Evolutionary conservation across 2,329 filamentous ascomycete genomes (phyloP).

Genomic region (Claviceps citrina): DNA sequence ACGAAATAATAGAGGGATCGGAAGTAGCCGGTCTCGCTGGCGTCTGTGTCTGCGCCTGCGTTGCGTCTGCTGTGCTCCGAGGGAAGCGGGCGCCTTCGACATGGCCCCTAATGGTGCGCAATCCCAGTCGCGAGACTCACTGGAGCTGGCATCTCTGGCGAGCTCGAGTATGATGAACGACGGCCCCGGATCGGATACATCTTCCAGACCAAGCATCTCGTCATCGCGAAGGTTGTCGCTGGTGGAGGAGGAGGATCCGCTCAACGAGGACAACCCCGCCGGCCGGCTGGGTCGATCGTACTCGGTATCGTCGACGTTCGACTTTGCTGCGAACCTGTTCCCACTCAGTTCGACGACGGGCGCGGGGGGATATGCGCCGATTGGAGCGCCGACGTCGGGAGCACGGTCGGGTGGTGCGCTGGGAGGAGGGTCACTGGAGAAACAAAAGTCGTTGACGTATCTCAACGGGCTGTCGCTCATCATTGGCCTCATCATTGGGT

Average conservation of each 20-base stretch:
- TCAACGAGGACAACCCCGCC: slow-evolving; percentile 42
- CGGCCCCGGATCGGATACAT: slow-evolving; percentile 44
- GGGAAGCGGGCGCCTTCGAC: slow-evolving; percentile 14
- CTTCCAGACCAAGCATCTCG: slow-evolving; percentile 71
- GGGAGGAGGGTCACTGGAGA: slow-evolving; percentile 72
- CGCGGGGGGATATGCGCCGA: slow-evolving; percentile 61
- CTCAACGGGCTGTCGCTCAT: slow-evolving; percentile 85
- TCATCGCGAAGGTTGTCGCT: slow-evolving; percentile 88
- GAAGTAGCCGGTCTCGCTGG: neutral
- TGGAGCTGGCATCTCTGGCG: slow-evolving; percentile 89
- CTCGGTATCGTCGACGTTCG: slow-evolving; percentile 84
- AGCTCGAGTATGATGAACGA: slow-evolving; percentile 50
- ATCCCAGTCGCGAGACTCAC: slow-evolving; percentile 60
- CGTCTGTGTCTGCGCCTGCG: no score
- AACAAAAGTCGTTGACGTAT: slow-evolving; percentile 89
- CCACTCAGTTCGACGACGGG: slow-evolving; percentile 71
- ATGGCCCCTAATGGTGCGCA: slow-evolving; percentile 26
- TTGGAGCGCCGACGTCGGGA: slow-evolving; percentile 57
- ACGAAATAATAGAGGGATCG: neutral
- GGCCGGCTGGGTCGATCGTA: slow-evolving; percentile 48
- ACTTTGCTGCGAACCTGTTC: slow-evolving; percentile 86
- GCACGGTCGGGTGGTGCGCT: slow-evolving; percentile 33
- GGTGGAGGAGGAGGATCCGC: slow-evolving; percentile 63
- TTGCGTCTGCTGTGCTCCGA: neutral
- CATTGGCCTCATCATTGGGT: slow-evolving; percentile 86